phyloP scores from a whole-genome alignment of 441 rosid genomes.

The Syzygium syzygioides region DNA sequence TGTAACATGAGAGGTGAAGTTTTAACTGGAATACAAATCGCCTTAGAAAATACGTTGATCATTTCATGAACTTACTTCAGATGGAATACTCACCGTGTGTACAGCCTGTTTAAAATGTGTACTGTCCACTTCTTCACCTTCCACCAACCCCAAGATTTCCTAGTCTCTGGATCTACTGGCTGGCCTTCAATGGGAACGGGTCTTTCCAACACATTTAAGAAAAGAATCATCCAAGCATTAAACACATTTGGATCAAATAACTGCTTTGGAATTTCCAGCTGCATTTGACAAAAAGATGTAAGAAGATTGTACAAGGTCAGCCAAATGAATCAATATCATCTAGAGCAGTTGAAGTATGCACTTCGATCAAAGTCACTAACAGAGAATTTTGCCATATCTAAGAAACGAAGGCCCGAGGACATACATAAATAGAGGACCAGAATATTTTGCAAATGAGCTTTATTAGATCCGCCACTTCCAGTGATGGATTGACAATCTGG shows the following conservation, averaged over 20 bases:
- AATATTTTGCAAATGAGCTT: slow-evolving; percentile 97
- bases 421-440: slow-evolving; percentile 97
- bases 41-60: background rate
- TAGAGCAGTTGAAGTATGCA: background rate
- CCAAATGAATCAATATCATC: background rate
- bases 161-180: slow-evolving; percentile 81
- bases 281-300: slow-evolving; percentile 17
- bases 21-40: background rate
- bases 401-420: slow-evolving; percentile 15
- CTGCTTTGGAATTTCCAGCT: slow-evolving; percentile 98
- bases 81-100: slow-evolving; percentile 53
- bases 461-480: slow-evolving; percentile 90
- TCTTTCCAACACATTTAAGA: slow-evolving; percentile 86
- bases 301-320: background rate
- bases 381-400: background rate
- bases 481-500: slow-evolving; percentile 68
- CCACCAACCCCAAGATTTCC: slow-evolving; percentile 99
- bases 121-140: slow-evolving; percentile 98
- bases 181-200: slow-evolving; percentile 87
- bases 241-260: slow-evolving; percentile 75
- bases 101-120: slow-evolving; percentile 92
- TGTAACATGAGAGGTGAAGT: slow-evolving; percentile 9
- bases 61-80: background rate
- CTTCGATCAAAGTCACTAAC: background rate
- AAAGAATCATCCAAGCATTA: slow-evolving; percentile 94